Evolutionary conservation across 192 early-diverging fungal species (phyloP).

Genomic region (Linnemannia schmuckeri): DNA sequence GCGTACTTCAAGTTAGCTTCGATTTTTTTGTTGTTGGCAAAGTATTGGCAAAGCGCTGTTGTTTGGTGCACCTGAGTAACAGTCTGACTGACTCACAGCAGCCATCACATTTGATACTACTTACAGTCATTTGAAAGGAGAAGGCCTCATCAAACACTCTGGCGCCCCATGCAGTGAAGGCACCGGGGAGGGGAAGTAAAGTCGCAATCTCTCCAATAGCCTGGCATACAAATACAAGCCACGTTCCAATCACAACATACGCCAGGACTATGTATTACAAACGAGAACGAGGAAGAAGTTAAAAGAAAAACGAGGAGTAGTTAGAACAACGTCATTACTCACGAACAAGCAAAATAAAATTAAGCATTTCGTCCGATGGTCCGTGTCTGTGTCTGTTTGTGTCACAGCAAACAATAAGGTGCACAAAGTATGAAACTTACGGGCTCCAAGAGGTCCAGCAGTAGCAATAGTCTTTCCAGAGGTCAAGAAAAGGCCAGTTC

Average conservation of each 20-base stretch:
- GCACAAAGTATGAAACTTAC: constrained; percentile 6
- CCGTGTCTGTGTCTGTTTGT: neutral
- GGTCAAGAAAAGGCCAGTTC: constrained; percentile 39
- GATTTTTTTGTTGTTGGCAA: neutral
- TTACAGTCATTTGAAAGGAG: constrained; percentile 36
- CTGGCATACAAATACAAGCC: constrained; percentile 43
- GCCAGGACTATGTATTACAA: constrained; percentile 13
- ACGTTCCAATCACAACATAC: constrained; percentile 32
- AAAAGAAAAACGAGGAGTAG: neutral
- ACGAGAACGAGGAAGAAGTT: neutral
- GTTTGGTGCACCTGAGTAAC: neutral
- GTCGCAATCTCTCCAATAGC: constrained; percentile 45
- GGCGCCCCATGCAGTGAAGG: constrained; percentile 38
- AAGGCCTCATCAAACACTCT: constrained; percentile 46
- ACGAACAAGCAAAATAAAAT: neutral
- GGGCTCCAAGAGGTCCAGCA: constrained; percentile 51
- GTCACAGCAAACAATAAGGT: neutral
- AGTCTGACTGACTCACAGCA: too few species aligned
- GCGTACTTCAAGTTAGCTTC: neutral
- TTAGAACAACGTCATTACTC: neutral
- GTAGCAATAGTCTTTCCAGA: constrained; percentile 47
- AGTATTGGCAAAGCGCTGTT: neutral
- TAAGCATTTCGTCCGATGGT: neutral
- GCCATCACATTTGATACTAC: neutral
- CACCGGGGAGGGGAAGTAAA: constrained; percentile 27